Conservation (phyloP, 257 asterid species). For the Penstemon newberryi region DNA sequence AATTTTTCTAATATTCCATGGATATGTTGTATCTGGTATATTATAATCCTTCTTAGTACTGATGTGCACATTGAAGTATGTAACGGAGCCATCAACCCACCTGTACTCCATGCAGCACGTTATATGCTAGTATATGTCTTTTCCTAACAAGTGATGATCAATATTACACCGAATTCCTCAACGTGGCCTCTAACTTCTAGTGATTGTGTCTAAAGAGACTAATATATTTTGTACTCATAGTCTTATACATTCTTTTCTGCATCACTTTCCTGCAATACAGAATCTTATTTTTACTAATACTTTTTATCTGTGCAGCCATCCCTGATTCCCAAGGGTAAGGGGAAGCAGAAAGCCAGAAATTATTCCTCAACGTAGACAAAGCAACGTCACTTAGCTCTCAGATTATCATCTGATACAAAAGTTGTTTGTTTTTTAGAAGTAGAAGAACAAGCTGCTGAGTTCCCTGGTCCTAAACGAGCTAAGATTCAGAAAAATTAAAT, state of each 20-base stretch:
- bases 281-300: neutral
- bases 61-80: too few species aligned
- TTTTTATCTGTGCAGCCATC: conserved; percentile 14
- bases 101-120: too few species aligned
- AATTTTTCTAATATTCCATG: too few species aligned
- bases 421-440: neutral
- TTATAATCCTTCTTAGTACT: too few species aligned
- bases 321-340: conserved; percentile 12
- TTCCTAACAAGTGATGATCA: too few species aligned
- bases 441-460: neutral
- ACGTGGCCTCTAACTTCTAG: too few species aligned
- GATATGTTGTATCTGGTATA: too few species aligned
- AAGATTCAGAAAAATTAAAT: neutral
- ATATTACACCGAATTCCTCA: too few species aligned
- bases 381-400: conserved; percentile 9
- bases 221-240: neutral
- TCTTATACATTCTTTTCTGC: conserved; percentile 2
- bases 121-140: too few species aligned
- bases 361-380: conserved; percentile 8
- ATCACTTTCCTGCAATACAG: conserved; percentile 11
- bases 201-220: neutral
- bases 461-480: conserved; percentile 3
- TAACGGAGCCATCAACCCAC: too few species aligned
- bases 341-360: neutral
- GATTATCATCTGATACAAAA: conserved; percentile 6